A percentile compares a stretch with the other conserved stretches of the same genome.
These are phyloP conservation scores for Bipolaris oryzae DNA, from an alignment of 2,329 filamentous ascomycete species.

Conservation along the genomic window DNA sequence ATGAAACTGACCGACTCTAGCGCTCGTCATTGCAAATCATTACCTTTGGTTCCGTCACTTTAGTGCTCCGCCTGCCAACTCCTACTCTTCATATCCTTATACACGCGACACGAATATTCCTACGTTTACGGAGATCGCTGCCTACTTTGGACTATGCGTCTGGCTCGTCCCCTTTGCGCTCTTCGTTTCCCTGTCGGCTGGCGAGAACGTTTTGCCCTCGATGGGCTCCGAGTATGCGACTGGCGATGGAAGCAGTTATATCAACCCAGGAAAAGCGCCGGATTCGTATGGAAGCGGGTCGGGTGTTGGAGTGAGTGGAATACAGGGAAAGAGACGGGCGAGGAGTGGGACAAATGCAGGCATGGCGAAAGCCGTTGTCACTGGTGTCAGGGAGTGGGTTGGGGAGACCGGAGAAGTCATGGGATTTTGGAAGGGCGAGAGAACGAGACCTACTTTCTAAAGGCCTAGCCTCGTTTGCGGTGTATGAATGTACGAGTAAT, in stretches of 20 bases:
- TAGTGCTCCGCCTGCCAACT: slow-evolving; percentile 61
- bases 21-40: slow-evolving; percentile 86
- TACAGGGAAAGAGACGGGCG: slow-evolving; percentile 46
- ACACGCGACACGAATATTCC: slow-evolving; percentile 72
- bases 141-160: slow-evolving; percentile 93
- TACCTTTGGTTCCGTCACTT: slow-evolving; percentile 97
- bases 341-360: slow-evolving; percentile 60
- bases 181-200: slow-evolving; percentile 91
- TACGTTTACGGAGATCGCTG: slow-evolving; percentile 90
- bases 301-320: slow-evolving; percentile 40
- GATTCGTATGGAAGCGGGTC: slow-evolving; percentile 28
- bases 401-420: slow-evolving; percentile 65
- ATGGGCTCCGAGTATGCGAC: slow-evolving; percentile 81
- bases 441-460: slow-evolving; percentile 54
- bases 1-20: slow-evolving; percentile 49
- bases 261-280: slow-evolving; percentile 52
- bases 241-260: slow-evolving; percentile 60
- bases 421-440: slow-evolving; percentile 67
- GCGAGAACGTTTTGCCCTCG: slow-evolving; percentile 91
- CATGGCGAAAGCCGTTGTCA: slow-evolving; percentile 65
- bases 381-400: slow-evolving; percentile 69
- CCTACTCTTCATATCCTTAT: slow-evolving; percentile 63
- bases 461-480: background rate
- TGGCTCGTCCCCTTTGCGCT: slow-evolving; percentile 96
- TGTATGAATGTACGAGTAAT: slow-evolving; percentile 22